Conservation (phyloP, 208 protist species). For the Herpetomonas samuelpessoai region DNA sequence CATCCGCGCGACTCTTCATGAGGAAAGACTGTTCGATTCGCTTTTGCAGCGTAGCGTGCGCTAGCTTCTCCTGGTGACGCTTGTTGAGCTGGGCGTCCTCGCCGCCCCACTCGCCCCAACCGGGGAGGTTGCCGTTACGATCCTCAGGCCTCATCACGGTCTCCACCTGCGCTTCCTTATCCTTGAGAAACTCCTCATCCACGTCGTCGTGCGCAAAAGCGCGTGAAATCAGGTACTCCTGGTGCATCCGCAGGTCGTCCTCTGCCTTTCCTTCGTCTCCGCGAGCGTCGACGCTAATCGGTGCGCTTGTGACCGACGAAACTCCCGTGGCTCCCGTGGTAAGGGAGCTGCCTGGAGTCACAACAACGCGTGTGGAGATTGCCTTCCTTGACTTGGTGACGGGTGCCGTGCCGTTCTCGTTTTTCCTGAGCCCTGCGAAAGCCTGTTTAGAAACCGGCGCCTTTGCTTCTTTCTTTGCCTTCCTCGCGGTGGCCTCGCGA, state of each 20-base stretch:
- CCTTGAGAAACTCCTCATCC: slow-evolving; percentile 87
- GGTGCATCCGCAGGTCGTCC: slow-evolving; percentile 41
- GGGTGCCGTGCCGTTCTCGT: too few relatives aligned
- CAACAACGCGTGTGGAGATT: too few relatives aligned
- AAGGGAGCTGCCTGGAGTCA: too few relatives aligned
- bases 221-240: slow-evolving; percentile 89
- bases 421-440: too few relatives aligned
- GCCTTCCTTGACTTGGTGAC: too few relatives aligned
- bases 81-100: slow-evolving; percentile 75
- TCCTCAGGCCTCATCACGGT: slow-evolving; percentile 85
- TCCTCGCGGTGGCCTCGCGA: too few relatives aligned
- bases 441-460: too few relatives aligned
- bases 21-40: slow-evolving; percentile 75
- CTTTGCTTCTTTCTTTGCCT: too few relatives aligned
- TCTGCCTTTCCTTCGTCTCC: too few relatives aligned
- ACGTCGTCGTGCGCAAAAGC: slow-evolving; percentile 91
- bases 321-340: too few relatives aligned
- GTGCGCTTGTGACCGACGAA: too few relatives aligned
- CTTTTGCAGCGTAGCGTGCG: slow-evolving; percentile 46
- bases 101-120: slow-evolving; percentile 93
- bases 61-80: slow-evolving; percentile 62
- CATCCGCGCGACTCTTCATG: slow-evolving; percentile 84
- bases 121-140: slow-evolving; percentile 81
- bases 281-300: too few relatives aligned
- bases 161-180: slow-evolving; percentile 86